A percentile compares a stretch with the other conserved stretches of the same genome.
Conservation (phyloP, 441 rosid species). For the Croton setiger region DNA sequence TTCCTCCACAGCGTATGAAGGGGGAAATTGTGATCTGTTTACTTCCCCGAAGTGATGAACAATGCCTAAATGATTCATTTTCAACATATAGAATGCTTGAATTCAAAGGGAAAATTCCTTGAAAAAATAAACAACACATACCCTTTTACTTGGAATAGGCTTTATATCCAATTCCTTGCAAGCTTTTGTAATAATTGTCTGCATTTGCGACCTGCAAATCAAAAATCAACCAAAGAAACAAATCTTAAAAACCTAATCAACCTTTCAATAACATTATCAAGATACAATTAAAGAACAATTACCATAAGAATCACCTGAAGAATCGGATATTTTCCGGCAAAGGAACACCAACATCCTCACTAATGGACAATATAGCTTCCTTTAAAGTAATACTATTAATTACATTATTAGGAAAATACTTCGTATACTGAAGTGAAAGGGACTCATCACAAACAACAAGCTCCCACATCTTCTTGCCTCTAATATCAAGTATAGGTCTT, state of each 20-base stretch:
- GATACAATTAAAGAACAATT: neutral
- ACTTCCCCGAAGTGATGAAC: neutral
- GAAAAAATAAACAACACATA: slow-evolving; percentile 25
- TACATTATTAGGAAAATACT: slow-evolving; percentile 89
- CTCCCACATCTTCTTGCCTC: slow-evolving; percentile 97
- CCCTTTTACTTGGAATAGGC: slow-evolving; percentile 86
- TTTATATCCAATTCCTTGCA: slow-evolving; percentile 83
- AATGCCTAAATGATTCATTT: neutral
- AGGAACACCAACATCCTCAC: slow-evolving; percentile 71
- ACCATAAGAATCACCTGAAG: slow-evolving; percentile 52
- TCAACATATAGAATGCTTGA: neutral
- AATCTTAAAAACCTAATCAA: neutral
- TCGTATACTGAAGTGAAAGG: slow-evolving; percentile 79
- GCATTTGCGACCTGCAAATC: slow-evolving; percentile 83
- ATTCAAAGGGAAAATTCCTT: neutral
- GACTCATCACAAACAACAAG: slow-evolving; percentile 87
- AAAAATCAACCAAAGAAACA: neutral
- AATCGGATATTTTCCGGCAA: slow-evolving; percentile 72
- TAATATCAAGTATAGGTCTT: slow-evolving; percentile 79
- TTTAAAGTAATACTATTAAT: slow-evolving; percentile 86
- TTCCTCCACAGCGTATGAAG: neutral
- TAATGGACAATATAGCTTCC: slow-evolving; percentile 63
- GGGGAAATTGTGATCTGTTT: neutral
- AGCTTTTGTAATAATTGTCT: slow-evolving; percentile 84
- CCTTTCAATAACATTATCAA: neutral